Base-by-base conservation (phyloP, 2,329 filamentous ascomycete genomes). In the Ophiostoma quercus region DNA sequence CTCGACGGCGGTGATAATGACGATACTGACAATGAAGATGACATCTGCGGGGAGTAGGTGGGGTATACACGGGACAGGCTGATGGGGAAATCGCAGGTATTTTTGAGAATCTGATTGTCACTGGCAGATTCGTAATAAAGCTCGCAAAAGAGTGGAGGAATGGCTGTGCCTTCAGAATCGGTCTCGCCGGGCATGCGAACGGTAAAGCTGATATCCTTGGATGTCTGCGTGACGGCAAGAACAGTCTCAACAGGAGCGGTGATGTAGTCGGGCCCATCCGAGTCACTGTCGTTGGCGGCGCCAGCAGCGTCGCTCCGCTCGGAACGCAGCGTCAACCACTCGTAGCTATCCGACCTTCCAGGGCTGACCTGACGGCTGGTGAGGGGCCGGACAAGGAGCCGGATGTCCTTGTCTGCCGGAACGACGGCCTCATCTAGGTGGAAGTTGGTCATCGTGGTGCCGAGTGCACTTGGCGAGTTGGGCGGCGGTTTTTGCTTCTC, bases 51-150 rank as follows among this genome's bases (percentile, higher is more conserved):
- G 2, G 41, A 60, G 25, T n/a, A 11, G 60, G 32, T 39, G 60
- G 34, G 78, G 25, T 82, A 84, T 68, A 83, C 74, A 68, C 82
- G 80, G 25, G 81, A 79, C 39, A 88, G 78, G 32, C 78, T 78
- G 69, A 87, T 83, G 62, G 85, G 85, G 1, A 83, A 79, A 51
- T 87, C 83, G 19, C 85, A 86, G 70, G 80, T 81, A 76, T 87
- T 88, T 68, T 82, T 76, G 34, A 87, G 81, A 71, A 87, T 85
- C 73, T 86, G 81, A 75, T 84, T 83, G 75, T 87, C 85, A 77
- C 85, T 86, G 72, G 82, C 79, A 19, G 85, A 85, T 76, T 87
- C 84, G 73, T 87, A 87, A 74, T 87, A 87, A 47, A 88, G 78
- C 76, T 87, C 84, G 75, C 84, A 87, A 83, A 83, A 86, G n/a